Evolutionary conservation across 2,329 filamentous ascomycete genomes (phyloP).

Genomic region (Talaromyces sp.): DNA sequence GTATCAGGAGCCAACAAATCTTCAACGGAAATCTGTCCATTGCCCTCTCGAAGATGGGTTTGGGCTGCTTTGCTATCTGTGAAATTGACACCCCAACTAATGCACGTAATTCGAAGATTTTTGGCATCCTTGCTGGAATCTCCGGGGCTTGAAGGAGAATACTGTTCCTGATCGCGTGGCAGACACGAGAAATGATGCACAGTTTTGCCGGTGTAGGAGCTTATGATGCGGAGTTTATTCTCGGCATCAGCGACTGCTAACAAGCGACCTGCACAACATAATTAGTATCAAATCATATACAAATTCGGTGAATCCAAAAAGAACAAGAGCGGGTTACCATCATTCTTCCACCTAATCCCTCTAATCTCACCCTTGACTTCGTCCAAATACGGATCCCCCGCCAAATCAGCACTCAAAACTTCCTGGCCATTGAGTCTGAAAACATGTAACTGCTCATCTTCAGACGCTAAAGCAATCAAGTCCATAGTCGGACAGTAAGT

Average conservation of each 20-base stretch:
- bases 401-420: constrained; percentile 51
- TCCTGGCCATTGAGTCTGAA: constrained; percentile 72
- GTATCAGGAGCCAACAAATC: constrained; percentile 38
- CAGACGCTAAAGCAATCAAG: constrained; percentile 66
- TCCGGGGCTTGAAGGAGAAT: neutral
- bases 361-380: constrained; percentile 37
- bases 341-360: constrained; percentile 59
- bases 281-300: neutral
- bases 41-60: constrained; percentile 33
- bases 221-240: constrained; percentile 69
- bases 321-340: constrained; percentile 46
- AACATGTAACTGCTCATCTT: constrained; percentile 64
- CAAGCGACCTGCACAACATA: constrained; percentile 48
- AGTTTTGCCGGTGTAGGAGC: constrained; percentile 73
- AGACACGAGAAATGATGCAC: constrained; percentile 60
- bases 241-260: constrained; percentile 82
- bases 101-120: constrained; percentile 36
- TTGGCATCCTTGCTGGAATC: neutral
- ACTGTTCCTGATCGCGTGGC: constrained; percentile 11
- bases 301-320: neutral
- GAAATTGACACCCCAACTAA: constrained; percentile 54
- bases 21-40: constrained; percentile 35
- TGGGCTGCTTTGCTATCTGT: constrained; percentile 46
- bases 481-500: constrained; percentile 81
- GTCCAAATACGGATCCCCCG: constrained; percentile 35